Base-by-base conservation (phyloP, 2,329 filamentous ascomycete species). In the Pleomassaria siparia region DNA sequence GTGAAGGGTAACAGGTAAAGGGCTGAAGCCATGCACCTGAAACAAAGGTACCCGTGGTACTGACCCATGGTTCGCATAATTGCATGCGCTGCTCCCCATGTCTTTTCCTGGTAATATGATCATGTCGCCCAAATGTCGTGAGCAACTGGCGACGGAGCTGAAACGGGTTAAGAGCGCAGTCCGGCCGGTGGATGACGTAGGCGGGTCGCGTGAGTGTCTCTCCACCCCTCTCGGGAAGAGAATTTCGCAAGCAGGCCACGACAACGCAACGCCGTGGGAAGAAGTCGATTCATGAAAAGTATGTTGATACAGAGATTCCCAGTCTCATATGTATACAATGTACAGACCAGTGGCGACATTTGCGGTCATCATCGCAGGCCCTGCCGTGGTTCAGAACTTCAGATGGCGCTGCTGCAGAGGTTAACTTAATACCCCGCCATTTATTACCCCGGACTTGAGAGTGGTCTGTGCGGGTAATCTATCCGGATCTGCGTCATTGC, bases 201-300 rank as follows among this genome's bases (percentile, higher is more conserved):
- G 15, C 22, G 12, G 44, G 54, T 66, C 61, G 63, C 62, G 62
- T 66, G 64, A 67, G 55, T 46, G 46, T 57, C 53, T 56, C 54
- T 53, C 55, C 59, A 65, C 59, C 53, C 54, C 15, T 10, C 9
- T 2, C n/a, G 12, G n/a, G n/a, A n/a, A n/a, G n/a, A n/a, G n/a
- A n/a, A n/a, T n/a, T n/a, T n/a, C n/a, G n/a, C n/a, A n/a, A n/a
- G 26, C n/a, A 44, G 22, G n/a, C 24, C 10, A 22, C 40, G 32
- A 11, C 29, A 15, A 21, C 16, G 36, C 24, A 41, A 35, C n/a
- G 25, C 36, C 20, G 21, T 13, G 24, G n/a, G n/a, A n/a, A n/a
- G n/a, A n/a, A n/a, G n/a, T n/a, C n/a, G n/a, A n/a, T n/a, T n/a
- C n/a, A n/a, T n/a, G n/a, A n/a, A n/a, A n/a, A n/a, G n/a, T n/a